Evolutionary conservation across 306 rosid genomes (phyloP).

Genomic region (Luffa acutangula): DNA sequence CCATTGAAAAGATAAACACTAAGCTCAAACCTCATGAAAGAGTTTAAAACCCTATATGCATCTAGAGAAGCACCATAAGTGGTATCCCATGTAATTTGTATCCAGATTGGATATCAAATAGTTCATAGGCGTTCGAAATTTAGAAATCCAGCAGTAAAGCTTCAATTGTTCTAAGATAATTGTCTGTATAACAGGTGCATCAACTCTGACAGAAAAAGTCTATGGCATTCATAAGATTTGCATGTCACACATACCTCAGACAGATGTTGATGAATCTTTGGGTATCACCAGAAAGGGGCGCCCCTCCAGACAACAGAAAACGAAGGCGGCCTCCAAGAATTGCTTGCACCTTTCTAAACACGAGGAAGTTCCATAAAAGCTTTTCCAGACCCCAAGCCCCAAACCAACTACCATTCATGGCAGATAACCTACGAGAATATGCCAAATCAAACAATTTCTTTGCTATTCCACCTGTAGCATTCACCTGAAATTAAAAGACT

Average conservation of each 20-base stretch:
- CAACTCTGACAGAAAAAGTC: background rate
- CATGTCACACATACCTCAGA: conserved; percentile 49
- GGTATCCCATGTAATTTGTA: background rate
- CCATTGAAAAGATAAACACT: background rate
- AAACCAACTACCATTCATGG: conserved; percentile 89
- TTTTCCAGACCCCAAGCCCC: conserved; percentile 93
- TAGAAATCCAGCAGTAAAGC: background rate
- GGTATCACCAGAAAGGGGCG: conserved; percentile 86
- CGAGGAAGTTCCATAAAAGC: conserved; percentile 64
- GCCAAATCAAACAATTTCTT: conserved; percentile 81
- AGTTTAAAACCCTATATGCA: background rate
- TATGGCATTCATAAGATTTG: background rate
- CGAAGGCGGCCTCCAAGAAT: conserved; percentile 86
- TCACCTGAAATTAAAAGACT: conserved; percentile 44
- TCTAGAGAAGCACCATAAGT: background rate
- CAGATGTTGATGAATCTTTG: conserved; percentile 98
- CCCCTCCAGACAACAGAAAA: conserved; percentile 86
- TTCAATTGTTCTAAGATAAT: background rate
- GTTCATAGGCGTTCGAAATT: background rate
- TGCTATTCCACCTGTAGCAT: conserved; percentile 67
- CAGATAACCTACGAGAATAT: conserved; percentile 70
- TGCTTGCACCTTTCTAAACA: conserved; percentile 78
- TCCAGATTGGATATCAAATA: background rate
- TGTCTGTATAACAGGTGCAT: background rate
- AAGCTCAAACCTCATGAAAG: background rate